Evolutionary conservation across 192 early-diverging fungal species (phyloP), one percentile per base, ranked within the genome.

Genomic region (Backusella australiensis): DNA sequence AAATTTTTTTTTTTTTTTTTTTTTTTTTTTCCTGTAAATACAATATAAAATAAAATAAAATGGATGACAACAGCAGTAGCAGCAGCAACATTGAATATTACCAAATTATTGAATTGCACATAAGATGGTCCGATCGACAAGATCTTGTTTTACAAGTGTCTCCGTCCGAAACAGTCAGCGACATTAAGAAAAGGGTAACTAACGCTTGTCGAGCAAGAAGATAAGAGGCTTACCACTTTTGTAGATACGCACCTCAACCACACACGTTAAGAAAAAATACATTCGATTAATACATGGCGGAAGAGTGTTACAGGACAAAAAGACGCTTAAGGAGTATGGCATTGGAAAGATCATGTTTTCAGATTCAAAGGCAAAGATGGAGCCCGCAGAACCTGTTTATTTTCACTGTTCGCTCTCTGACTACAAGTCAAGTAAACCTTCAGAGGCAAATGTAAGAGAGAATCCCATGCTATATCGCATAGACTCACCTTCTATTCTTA

Each of bases 341-440:
- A 68, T 82, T 69, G 63, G 73, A 39, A 73, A 72, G 46, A 36
- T 67, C 39, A 69, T 19, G 1, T 68, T 72, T 17, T 41, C 74
- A 38, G 72, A 73, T 56, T 70, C 69, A 52, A 78, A 77, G 77
- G 69, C 75, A 76, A 72, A 75, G 56, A 71, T 72, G 71, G 41
- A 67, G 23, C 56, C 83, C 46, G 69, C 74, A 44, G 21, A 77
- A 2, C 81, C 88, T 65, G 86, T 86, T 39, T 87, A 84, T 78
- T 79, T 89, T 59, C 82, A 87, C 41, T 87, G 86, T 75, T 87
- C 88, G 11, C 71, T 87, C 29, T 86, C 88, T 1, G 86, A 89
- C 9, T 73, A 81, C 53, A 69, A 75, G 34, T 80, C 85, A 17
- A 70, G 79, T 49, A 76, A 35, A 38, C 46, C 59, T 14, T 44